These are phyloP conservation scores for Cryptosporidium parvum DNA, from an alignment of 169 alveolate genomes.

Conservation along the genomic window DNA sequence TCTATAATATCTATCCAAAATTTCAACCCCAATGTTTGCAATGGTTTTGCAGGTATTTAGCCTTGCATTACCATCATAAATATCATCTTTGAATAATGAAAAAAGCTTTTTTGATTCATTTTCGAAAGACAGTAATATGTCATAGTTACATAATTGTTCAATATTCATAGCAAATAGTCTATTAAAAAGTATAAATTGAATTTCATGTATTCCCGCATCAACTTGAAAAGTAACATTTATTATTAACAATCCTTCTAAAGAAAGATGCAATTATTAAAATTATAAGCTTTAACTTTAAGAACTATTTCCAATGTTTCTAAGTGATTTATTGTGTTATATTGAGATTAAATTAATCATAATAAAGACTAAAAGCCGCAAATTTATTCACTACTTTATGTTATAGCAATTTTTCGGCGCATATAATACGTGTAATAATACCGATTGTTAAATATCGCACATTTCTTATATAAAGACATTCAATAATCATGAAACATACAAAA, in stretches of 20 bases:
- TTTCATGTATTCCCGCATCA: constrained; percentile 6
- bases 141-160: constrained; percentile 10
- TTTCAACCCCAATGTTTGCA: constrained; percentile 23
- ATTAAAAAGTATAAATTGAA: not conserved
- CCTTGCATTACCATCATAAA: not conserved
- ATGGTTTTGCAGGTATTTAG: constrained; percentile 4
- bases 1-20: constrained; percentile 12
- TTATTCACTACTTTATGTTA: not conserved
- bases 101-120: constrained; percentile 16
- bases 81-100: not conserved
- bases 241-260: not conserved
- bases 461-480: not conserved
- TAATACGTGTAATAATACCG: not conserved
- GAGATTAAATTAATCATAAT: not conserved
- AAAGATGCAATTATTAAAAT: not conserved
- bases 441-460: not conserved
- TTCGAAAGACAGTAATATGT: constrained; percentile 3
- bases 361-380: not conserved
- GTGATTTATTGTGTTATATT: not conserved
- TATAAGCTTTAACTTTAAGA: not conserved
- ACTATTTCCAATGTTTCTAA: not conserved
- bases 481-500: not conserved
- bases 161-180: constrained; percentile 4
- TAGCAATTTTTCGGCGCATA: not conserved
- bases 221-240: not conserved